Evolutionary conservation across 2,329 filamentous ascomycete genomes (phyloP).

Genomic region (Conoideocrella luteorostrata): DNA sequence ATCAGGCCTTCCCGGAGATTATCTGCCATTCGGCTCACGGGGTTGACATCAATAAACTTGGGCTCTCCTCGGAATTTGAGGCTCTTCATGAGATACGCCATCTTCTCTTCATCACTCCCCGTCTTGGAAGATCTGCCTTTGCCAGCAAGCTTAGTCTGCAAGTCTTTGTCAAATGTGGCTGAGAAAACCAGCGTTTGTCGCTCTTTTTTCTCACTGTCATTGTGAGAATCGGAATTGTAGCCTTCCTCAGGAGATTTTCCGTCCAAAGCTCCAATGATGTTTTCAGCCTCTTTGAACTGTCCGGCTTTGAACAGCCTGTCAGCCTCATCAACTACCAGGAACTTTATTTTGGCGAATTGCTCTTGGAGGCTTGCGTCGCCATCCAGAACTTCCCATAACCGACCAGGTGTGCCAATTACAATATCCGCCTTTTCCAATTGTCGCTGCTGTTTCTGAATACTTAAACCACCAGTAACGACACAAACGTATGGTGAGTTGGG

Average conservation of each 20-base stretch:
- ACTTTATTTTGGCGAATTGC: slow-evolving; percentile 67
- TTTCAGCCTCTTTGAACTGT: slow-evolving; percentile 88
- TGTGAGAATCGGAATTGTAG: slow-evolving; percentile 32
- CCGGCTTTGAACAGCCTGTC: slow-evolving; percentile 87
- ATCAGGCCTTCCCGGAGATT: slow-evolving; percentile 83
- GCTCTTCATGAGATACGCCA: slow-evolving; percentile 88
- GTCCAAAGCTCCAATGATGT: slow-evolving; percentile 79
- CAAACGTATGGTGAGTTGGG: slow-evolving; percentile 65
- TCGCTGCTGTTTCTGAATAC: slow-evolving; percentile 90
- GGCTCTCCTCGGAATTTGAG: slow-evolving; percentile 83
- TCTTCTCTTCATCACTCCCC: slow-evolving; percentile 64
- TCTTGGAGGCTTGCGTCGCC: slow-evolving; percentile 62
- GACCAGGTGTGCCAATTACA: slow-evolving; percentile 86
- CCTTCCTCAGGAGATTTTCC: slow-evolving; percentile 57
- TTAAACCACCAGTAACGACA: slow-evolving; percentile 85
- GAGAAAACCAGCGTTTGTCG: slow-evolving; percentile 94
- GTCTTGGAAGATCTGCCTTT: slow-evolving; percentile 50
- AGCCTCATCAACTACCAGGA: slow-evolving; percentile 88
- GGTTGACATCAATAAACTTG: slow-evolving; percentile 89
- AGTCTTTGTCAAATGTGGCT: slow-evolving; percentile 84
- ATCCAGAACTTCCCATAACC: slow-evolving; percentile 90
- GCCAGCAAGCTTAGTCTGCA: slow-evolving; percentile 85
- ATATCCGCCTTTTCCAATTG: slow-evolving; percentile 80
- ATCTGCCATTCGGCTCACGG: slow-evolving; percentile 79
- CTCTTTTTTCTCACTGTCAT: slow-evolving; percentile 36